These are phyloP conservation scores for Lithocarpus polystachyus DNA, from an alignment of 306 rosid species.

Conservation along the genomic window DNA sequence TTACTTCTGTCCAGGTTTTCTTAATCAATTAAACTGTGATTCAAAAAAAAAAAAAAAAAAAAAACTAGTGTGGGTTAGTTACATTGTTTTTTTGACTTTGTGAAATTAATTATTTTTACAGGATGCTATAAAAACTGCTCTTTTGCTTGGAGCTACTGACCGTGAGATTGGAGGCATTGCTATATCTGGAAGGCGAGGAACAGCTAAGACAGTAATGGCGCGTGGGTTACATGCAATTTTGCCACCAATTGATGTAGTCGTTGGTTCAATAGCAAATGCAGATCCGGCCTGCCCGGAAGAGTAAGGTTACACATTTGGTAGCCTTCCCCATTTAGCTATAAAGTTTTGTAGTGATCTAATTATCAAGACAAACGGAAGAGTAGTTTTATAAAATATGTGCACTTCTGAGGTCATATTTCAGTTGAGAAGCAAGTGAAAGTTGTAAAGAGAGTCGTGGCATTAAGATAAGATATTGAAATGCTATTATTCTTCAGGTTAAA, in stretches of 20 bases:
- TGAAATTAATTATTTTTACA: constrained; percentile 26
- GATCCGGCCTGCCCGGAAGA: constrained; percentile 84
- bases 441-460: background rate
- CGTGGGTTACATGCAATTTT: constrained; percentile 87
- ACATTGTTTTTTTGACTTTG: background rate
- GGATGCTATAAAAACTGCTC: constrained; percentile 97
- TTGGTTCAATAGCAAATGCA: constrained; percentile 88
- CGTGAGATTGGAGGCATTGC: constrained; percentile 91
- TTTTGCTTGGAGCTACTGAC: constrained; percentile 88
- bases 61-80: background rate
- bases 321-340: constrained; percentile 4
- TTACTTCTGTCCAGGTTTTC: background rate
- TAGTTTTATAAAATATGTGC: background rate
- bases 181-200: constrained; percentile 86
- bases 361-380: background rate
- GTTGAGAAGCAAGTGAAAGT: background rate
- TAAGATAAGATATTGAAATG: background rate
- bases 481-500: background rate
- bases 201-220: constrained; percentile 95
- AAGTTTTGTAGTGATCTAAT: background rate
- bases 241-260: constrained; percentile 89
- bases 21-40: background rate
- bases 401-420: background rate
- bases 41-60: background rate
- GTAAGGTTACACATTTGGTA: constrained; percentile 48